phyloP scores from a whole-genome alignment of 805 yeast species.

The Yarrowia sp. region DNA sequence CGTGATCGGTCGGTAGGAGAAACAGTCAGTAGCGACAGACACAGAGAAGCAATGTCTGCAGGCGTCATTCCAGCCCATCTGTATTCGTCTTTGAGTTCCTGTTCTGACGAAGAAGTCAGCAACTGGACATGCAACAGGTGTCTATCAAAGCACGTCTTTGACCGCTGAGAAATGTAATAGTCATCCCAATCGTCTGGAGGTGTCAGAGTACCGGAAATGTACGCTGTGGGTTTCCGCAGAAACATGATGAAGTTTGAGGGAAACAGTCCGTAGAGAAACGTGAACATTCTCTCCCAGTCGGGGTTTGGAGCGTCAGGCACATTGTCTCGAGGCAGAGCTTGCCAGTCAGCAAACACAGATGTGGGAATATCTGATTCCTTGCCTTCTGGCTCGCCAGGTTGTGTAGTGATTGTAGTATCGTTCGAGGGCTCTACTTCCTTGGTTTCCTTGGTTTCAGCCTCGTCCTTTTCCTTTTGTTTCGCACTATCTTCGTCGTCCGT shows the following conservation, averaged over 20 bases:
- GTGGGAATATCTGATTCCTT: neutral
- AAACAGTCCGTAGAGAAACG: slow-evolving; percentile 63
- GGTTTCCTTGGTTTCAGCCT: neutral
- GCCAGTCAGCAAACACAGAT: neutral
- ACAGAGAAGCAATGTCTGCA: slow-evolving; percentile 51
- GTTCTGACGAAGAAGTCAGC: slow-evolving; percentile 51
- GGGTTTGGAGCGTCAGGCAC: slow-evolving; percentile 13
- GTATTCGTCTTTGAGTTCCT: slow-evolving; percentile 50
- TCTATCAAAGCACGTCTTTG: slow-evolving; percentile 49
- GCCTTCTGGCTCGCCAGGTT: too few species aligned
- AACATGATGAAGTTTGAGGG: slow-evolving; percentile 59
- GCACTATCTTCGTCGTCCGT: slow-evolving; percentile 40
- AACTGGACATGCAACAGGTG: slow-evolving; percentile 60
- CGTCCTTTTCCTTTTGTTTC: slow-evolving; percentile 34
- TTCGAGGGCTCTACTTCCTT: neutral
- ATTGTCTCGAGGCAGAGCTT: slow-evolving; percentile 2
- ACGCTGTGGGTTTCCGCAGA: slow-evolving; percentile 54
- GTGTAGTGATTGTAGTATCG: too few species aligned
- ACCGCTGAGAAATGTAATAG: slow-evolving; percentile 48
- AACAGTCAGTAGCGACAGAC: slow-evolving; percentile 43
- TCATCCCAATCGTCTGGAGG: slow-evolving; percentile 50
- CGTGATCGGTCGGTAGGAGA: slow-evolving; percentile 15
- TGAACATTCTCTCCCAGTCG: slow-evolving; percentile 49
- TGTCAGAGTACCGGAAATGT: slow-evolving; percentile 44
- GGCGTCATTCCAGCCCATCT: slow-evolving; percentile 50